Evolutionary conservation across 2,329 filamentous ascomycete species (phyloP), one percentile per base, ranked within the genome.

Genomic region (Botrytis deweyae): DNA sequence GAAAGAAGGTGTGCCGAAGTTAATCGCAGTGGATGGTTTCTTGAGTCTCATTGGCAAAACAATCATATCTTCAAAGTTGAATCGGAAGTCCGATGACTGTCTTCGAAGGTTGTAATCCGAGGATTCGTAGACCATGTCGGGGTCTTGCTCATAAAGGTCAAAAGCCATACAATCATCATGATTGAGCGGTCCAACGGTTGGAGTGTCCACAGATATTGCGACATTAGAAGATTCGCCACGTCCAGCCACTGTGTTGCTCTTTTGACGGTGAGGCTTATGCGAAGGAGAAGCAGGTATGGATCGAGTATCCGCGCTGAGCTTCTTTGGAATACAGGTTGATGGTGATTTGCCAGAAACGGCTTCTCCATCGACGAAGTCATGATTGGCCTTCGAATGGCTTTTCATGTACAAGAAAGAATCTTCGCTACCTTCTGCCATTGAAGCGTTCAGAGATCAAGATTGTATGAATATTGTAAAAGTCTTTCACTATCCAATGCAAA

Each of bases 61-160:
- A 36, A 73, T 69, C 64, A 73, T 73, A 52, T 73, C 71, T 55
- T 73, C 71, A 46, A 69, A 73, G 59, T 69, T 62, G 25, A 69
- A 20, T 49, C 42, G 71, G 20, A 62, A 73, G 16, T 63, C 52
- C 14, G 68, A 70, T 36, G 68, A 70, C 40, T n/a, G 38, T 46
- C 68, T 63, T 36, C 58, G 42, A 62, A 61, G 52, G 29, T 70
- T 61, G 33, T 63, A 63, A 42, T 73, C 52, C 29, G 66, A 49
- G 20, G 38, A 72, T 22, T 40, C 55, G 36, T 62, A 73, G 61
- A 69, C 64, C 33, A 55, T 38, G 40, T 59, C 46, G 29, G 40
- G 64, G 18, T 73, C 64, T 49, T 73, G 71, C 42, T 73, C 71
- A 49, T 73, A 73, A 25, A 73, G 71, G 25, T 69, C 71, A 46